Base-by-base conservation (phyloP, 306 rosid genomes). In the Citrullus mucosospermus region DNA sequence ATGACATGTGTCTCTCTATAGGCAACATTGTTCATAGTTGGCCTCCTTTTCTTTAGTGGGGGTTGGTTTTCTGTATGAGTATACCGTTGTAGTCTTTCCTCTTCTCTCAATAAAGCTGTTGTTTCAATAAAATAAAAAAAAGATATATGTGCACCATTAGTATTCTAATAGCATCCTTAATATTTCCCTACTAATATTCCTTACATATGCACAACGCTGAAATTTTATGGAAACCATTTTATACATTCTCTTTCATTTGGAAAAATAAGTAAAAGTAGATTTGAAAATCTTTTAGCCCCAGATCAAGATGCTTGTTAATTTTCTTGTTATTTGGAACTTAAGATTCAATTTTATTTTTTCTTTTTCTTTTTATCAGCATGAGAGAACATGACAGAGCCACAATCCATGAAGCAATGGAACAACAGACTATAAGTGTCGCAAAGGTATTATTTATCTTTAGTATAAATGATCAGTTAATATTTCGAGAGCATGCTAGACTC, bases 361-460 rank as follows among this genome's bases (percentile, higher is more conserved):
- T 70, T 71, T 72, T 50, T 30, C 48, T 13, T 61, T 18, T 79
- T 71, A 50, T 51, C 88, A 94, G 98, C 84, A 94, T 90, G 98
- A 88, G 97, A 86, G 97, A 89, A 82, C 98, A 94, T 84, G 98
- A 94, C 53, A 89, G 98, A 87, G 93, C 98, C 79, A 94, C 98
- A 50, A 92, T 94, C 84, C 98, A 94, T 84, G 98, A 94, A 88
- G 98, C 98, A 87, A 94, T 94, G 98, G 98, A 92, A 83, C 98
- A 94, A 89, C 98, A 94, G 87, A 94, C 98, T 60, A 92, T 94
- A 85, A 94, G 98, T 83, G 97, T 94, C 61, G 98, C 98, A 84
- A 92, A 94, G 97, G 97, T 92, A 86, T 80, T 83, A 18, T 43
- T 72, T 75, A 39, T 77, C 81, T 79, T 20, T 34, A 50, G 14